These are phyloP conservation scores for Candolleomyces eurysporus DNA, from an alignment of 768 basidiomycete genomes.

Conservation along the genomic window DNA sequence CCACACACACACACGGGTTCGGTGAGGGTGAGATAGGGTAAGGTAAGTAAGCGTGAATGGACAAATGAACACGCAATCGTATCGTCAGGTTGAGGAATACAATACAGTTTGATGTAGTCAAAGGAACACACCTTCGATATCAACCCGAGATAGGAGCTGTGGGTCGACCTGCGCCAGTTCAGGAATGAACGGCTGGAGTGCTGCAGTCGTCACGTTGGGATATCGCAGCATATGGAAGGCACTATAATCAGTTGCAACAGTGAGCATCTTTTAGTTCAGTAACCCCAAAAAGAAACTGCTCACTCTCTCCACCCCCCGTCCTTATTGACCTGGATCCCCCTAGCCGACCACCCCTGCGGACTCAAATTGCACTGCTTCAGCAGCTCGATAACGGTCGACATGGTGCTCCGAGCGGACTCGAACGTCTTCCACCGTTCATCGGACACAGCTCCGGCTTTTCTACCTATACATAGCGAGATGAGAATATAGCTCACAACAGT, in stretches of 20 bases:
- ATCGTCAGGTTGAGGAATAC: background rate
- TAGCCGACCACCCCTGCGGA: conserved; percentile 36
- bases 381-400: conserved; percentile 33
- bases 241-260: conserved; percentile 34
- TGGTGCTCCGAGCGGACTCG: conserved; percentile 26
- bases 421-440: conserved; percentile 42
- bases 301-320: conserved; percentile 47
- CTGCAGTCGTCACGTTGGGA: conserved; percentile 44
- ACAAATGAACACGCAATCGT: background rate
- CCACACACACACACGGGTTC: background rate
- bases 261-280: background rate
- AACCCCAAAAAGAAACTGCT: conserved; percentile 3
- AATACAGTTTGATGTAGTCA: background rate
- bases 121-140: conserved; percentile 60
- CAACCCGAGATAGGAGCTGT: conserved; percentile 54
- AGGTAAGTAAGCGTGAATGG: no score
- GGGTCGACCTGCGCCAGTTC: conserved; percentile 50
- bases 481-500: background rate
- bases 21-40: no score
- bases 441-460: conserved; percentile 43
- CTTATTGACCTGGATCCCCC: conserved; percentile 42
- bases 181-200: conserved; percentile 45
- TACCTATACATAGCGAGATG: conserved; percentile 27
- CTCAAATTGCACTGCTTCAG: conserved; percentile 37
- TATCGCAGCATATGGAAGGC: conserved; percentile 73